These are phyloP conservation scores for Trichophyton benhamiae DNA, from an alignment of 2,329 filamentous ascomycete genomes.

Conservation along the genomic window DNA sequence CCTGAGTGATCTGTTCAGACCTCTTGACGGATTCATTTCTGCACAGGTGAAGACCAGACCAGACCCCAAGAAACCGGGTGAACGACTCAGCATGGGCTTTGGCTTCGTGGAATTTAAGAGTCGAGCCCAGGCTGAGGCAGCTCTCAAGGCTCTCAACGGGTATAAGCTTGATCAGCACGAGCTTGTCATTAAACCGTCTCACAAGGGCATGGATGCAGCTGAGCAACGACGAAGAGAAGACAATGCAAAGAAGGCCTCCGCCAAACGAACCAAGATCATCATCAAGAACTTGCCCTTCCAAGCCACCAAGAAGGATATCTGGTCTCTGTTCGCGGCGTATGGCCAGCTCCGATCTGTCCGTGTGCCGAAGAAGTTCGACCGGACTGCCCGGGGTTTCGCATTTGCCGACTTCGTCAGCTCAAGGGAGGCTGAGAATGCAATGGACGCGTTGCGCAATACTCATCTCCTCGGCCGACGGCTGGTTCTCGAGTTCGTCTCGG, in stretches of 20 bases:
- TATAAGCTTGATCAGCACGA: slow-evolving; percentile 77
- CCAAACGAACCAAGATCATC: slow-evolving; percentile 77
- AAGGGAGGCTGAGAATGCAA: slow-evolving; percentile 78
- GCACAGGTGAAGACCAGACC: slow-evolving; percentile 86
- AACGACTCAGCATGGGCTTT: slow-evolving; percentile 91
- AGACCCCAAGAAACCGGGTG: slow-evolving; percentile 79
- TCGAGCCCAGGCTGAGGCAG: slow-evolving; percentile 65
- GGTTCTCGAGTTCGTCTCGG: slow-evolving; percentile 82
- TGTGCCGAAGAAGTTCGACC: slow-evolving; percentile 89
- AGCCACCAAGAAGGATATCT: slow-evolving; percentile 82
- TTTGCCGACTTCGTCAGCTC: slow-evolving; percentile 93
- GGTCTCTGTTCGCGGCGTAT: slow-evolving; percentile 74
- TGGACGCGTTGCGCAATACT: slow-evolving; percentile 82
- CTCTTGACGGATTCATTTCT: slow-evolving; percentile 76
- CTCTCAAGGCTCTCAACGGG: slow-evolving; percentile 75
- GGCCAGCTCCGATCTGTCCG: slow-evolving; percentile 86
- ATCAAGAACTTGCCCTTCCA: slow-evolving; percentile 98
- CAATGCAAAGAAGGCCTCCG: slow-evolving; percentile 64
- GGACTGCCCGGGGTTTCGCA: slow-evolving; percentile 78
- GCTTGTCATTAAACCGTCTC: slow-evolving; percentile 71
- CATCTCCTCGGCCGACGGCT: slow-evolving; percentile 83
- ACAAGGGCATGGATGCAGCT: slow-evolving; percentile 46
- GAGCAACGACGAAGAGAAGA: slow-evolving; percentile 54
- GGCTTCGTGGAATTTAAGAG: slow-evolving; percentile 83
- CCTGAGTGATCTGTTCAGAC: slow-evolving; percentile 64